These are phyloP conservation scores for Colletotrichum destructivum DNA, from an alignment of 2,329 filamentous ascomycete genomes.

Conservation along the genomic window DNA sequence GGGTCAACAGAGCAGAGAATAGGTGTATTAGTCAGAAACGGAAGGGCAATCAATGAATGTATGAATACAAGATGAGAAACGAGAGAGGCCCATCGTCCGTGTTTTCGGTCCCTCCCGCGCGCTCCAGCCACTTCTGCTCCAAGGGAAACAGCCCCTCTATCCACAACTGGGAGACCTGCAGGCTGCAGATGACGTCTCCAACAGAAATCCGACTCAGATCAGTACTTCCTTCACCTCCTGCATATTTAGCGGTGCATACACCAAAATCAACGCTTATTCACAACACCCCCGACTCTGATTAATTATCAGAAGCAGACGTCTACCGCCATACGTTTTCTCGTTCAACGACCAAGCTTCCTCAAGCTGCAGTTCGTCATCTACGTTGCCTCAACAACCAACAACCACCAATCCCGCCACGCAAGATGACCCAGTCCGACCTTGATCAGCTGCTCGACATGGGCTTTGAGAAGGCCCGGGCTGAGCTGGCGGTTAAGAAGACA, in stretches of 20 bases:
- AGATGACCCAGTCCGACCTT: constrained; percentile 72
- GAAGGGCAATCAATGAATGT: neutral
- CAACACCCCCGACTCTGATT: neutral
- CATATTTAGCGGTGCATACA: neutral
- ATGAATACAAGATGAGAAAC: neutral
- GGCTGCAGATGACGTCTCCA: constrained; percentile 41
- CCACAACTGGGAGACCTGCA: constrained; percentile 19
- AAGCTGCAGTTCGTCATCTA: neutral
- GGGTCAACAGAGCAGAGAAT: neutral
- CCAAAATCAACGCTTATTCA: constrained; percentile 15
- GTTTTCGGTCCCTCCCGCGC: constrained; percentile 22
- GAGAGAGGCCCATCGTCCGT: constrained; percentile 2
- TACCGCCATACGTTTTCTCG: neutral
- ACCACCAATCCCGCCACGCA: constrained; percentile 44
- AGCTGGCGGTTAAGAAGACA: constrained; percentile 87
- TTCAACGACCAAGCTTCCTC: neutral
- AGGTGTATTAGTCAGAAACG: constrained; percentile 5
- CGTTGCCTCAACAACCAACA: constrained; percentile 37
- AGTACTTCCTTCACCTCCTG: constrained; percentile 9
- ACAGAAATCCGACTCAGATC: constrained; percentile 32
- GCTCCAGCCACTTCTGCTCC: constrained; percentile 24
- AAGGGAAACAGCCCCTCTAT: constrained; percentile 15
- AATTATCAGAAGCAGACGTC: neutral
- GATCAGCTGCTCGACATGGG: constrained; percentile 78
- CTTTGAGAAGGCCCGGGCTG: constrained; percentile 86